A percentile compares a stretch with the other conserved stretches of the same genome.
Conservation (phyloP, 768 basidiomycete species). For the Agrocybe praecox region DNA sequence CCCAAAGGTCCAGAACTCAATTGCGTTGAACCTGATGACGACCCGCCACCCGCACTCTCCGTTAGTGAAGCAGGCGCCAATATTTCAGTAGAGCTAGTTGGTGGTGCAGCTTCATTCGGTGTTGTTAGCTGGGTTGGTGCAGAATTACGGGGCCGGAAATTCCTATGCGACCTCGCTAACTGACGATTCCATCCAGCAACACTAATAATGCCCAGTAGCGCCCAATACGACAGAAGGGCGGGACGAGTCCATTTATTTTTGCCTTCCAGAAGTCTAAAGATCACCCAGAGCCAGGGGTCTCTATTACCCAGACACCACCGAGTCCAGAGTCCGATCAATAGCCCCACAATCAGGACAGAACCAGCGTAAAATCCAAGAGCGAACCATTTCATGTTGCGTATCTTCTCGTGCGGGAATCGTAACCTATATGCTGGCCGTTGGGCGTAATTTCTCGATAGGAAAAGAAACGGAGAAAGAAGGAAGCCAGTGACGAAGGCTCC, state of each 20-base stretch:
- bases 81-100: constrained; percentile 1
- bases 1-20: constrained; percentile 27
- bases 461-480: constrained; percentile 89
- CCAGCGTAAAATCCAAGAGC: constrained; percentile 87
- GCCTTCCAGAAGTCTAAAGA: constrained; percentile 80
- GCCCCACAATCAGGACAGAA: constrained; percentile 73
- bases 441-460: constrained; percentile 89
- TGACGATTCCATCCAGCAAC: constrained; percentile 96
- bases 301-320: constrained; percentile 80
- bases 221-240: constrained; percentile 86
- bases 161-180: constrained; percentile 69
- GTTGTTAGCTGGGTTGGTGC: not conserved
- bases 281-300: constrained; percentile 86
- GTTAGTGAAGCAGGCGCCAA: not conserved
- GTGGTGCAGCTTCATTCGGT: constrained; percentile 3
- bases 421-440: constrained; percentile 83
- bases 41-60: constrained; percentile 1
- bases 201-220: constrained; percentile 72
- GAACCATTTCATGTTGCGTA: constrained; percentile 77
- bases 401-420: constrained; percentile 82
- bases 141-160: constrained; percentile 56
- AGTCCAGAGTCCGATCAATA: constrained; percentile 91
- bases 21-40: constrained; percentile 9
- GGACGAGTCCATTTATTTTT: constrained; percentile 78
- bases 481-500: constrained; percentile 94